phyloP scores from a whole-genome alignment of 495 filamentous ascomycete species.

The Rostrohypoxylon terebratum region DNA sequence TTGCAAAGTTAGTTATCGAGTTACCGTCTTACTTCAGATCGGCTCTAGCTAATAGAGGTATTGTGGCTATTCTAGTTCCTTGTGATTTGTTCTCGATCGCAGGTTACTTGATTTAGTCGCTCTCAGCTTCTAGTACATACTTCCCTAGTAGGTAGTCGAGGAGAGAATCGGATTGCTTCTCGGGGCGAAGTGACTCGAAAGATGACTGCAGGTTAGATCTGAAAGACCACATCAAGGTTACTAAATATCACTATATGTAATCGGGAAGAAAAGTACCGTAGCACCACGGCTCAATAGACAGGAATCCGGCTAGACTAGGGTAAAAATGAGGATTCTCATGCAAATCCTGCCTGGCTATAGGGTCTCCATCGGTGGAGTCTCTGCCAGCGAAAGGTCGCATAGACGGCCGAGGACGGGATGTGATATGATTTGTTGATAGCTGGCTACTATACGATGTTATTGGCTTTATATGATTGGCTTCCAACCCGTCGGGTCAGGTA shows the following conservation, averaged over 20 bases:
- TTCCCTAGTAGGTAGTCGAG: not conserved
- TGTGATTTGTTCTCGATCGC: not conserved
- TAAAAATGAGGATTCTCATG: conserved; percentile 4
- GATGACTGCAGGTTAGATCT: conserved; percentile 12
- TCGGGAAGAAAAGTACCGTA: conserved; percentile 26
- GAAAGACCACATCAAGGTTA: not conserved
- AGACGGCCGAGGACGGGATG: conserved; percentile 23
- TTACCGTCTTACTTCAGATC: not conserved
- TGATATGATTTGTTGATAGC: conserved; percentile 28
- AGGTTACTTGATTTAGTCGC: not conserved
- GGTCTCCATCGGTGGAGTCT: conserved; percentile 24
- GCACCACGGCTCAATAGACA: conserved; percentile 14
- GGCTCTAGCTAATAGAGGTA: not conserved
- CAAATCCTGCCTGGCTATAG: conserved; percentile 15
- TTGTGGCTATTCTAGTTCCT: not conserved
- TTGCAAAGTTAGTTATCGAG: not conserved
- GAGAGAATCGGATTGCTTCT: not conserved
- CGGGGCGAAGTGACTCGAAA: conserved; percentile 20
- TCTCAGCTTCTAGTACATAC: not conserved
- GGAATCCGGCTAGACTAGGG: conserved; percentile 7
- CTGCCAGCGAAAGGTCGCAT: conserved; percentile 40
- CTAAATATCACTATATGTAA: conserved; percentile 11
- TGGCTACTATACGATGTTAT: conserved; percentile 15
- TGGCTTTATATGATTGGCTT: conserved; percentile 39
- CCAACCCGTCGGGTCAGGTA: conserved; percentile 54